phyloP scores from a whole-genome alignment of 306 rosid species.

The Prunus armeniaca region DNA sequence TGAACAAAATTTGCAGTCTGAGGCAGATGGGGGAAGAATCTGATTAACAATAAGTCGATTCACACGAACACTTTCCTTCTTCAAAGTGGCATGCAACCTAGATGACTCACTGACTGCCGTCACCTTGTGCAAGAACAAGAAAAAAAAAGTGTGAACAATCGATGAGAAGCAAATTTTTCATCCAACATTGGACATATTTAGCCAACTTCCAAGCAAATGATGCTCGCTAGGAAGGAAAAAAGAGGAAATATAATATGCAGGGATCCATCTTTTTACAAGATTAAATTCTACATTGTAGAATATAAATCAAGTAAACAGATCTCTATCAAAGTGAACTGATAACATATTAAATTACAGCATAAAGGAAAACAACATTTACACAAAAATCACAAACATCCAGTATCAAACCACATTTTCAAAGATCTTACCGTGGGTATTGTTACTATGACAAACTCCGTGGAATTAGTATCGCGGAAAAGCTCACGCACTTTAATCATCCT shows the following conservation, averaged over 20 bases:
- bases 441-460: too few species aligned
- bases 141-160: too few species aligned
- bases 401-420: neutral
- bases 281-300: neutral
- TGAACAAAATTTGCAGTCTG: too few species aligned
- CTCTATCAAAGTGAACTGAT: neutral
- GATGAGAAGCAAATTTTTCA: too few species aligned
- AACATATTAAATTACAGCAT: neutral
- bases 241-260: neutral
- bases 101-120: too few species aligned
- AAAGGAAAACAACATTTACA: neutral
- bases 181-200: neutral
- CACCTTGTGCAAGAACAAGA: too few species aligned
- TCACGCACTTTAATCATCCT: slow-evolving; percentile 90
- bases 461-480: slow-evolving; percentile 15
- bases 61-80: too few species aligned
- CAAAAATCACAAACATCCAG: neutral
- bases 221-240: neutral
- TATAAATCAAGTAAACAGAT: neutral
- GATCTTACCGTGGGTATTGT: too few species aligned
- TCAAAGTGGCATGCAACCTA: too few species aligned
- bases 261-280: neutral
- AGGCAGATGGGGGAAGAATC: too few species aligned
- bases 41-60: too few species aligned
- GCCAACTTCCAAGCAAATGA: slow-evolving; percentile 21